These are phyloP conservation scores for Aspergillus pseudonomiae DNA, from an alignment of 2,329 filamentous ascomycete genomes.

Conservation along the genomic window DNA sequence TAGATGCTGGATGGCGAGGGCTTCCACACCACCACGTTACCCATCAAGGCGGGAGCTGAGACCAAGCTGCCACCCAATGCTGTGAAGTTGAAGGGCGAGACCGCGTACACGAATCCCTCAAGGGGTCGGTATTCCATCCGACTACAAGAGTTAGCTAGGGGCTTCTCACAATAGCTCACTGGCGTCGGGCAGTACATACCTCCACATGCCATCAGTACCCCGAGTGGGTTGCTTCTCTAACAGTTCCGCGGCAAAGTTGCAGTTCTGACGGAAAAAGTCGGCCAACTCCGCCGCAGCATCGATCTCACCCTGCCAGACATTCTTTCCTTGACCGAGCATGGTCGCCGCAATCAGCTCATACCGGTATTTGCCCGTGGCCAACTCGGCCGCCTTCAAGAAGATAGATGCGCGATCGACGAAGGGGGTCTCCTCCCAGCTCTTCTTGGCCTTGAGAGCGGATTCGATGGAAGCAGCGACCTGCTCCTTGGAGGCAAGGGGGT, in stretches of 20 bases:
- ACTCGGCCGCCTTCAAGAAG: slow-evolving; percentile 90
- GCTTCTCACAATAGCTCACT: background rate
- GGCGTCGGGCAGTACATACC: slow-evolving; percentile 48
- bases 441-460: slow-evolving; percentile 77
- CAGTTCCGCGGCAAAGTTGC: slow-evolving; percentile 81
- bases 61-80: slow-evolving; percentile 87
- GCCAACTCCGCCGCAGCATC: slow-evolving; percentile 86
- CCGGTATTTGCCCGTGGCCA: slow-evolving; percentile 85
- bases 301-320: slow-evolving; percentile 95
- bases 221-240: slow-evolving; percentile 82
- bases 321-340: slow-evolving; percentile 95
- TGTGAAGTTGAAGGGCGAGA: slow-evolving; percentile 96
- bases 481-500: slow-evolving; percentile 74
- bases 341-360: slow-evolving; percentile 94
- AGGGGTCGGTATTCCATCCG: slow-evolving; percentile 84
- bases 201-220: slow-evolving; percentile 84
- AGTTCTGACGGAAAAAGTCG: slow-evolving; percentile 72
- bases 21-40: slow-evolving; percentile 96
- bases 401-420: slow-evolving; percentile 88
- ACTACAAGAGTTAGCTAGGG: slow-evolving; percentile 35
- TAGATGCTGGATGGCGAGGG: slow-evolving; percentile 83
- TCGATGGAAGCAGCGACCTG: slow-evolving; percentile 80
- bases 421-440: slow-evolving; percentile 78
- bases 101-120: slow-evolving; percentile 91
- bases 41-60: slow-evolving; percentile 80